Percentiles rank a stretch among this genome's conserved stretches.
Conservation (phyloP, 2,329 filamentous ascomycete genomes). For the Aspergillus sojae region DNA sequence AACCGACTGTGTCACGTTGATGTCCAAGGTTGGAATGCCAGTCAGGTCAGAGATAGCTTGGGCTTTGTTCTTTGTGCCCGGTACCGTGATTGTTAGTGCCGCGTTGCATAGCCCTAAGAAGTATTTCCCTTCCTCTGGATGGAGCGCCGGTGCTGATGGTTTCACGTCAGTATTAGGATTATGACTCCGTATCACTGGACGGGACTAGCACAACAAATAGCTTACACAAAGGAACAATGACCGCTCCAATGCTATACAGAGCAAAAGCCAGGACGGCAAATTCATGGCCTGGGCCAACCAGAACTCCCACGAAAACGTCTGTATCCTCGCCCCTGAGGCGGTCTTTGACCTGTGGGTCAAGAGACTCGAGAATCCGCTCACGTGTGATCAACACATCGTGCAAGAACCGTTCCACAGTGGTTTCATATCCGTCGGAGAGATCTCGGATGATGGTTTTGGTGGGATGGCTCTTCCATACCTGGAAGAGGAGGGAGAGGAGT, state of each 20-base stretch:
- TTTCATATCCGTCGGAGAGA: not conserved
- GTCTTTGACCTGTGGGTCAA: not conserved
- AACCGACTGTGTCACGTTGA: not conserved
- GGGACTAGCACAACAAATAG: too few relatives aligned
- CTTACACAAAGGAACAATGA: not conserved
- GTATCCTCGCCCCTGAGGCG: not conserved
- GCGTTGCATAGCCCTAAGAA: not conserved
- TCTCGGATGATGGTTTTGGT: not conserved
- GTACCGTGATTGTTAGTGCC: not conserved
- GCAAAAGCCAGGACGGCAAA: not conserved
- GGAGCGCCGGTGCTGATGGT: not conserved
- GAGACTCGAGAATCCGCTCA: not conserved
- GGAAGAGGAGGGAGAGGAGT: not conserved
- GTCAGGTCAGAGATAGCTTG: not conserved
- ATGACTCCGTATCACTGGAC: too few relatives aligned
- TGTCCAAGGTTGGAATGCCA: not conserved
- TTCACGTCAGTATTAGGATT: too few relatives aligned
- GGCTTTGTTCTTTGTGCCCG: not conserved
- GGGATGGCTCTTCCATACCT: not conserved
- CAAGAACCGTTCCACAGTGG: not conserved
- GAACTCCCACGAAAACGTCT: not conserved
- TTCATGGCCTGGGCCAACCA: not conserved
- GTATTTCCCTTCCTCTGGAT: not conserved
- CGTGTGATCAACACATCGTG: not conserved
- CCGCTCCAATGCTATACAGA: not conserved